Base-by-base conservation (phyloP, 1,284 basidiomycete species). In the Melanopsichium pennsylvanicum region DNA sequence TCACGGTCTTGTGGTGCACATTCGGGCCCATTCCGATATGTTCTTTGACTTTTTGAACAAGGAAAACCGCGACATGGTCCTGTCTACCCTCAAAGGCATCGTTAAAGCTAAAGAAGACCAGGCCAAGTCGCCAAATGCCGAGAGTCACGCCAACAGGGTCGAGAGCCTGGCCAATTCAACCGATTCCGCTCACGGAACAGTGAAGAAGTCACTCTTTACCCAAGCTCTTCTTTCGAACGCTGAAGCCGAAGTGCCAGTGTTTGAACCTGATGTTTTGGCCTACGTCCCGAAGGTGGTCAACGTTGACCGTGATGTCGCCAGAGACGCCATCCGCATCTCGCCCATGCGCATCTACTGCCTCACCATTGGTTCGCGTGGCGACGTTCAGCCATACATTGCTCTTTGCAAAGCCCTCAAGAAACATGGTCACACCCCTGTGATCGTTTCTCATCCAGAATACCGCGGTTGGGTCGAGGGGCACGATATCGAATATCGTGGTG, bases 371-470 rank as follows among this genome's bases (percentile, higher is more conserved):
- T 84, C 84, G 31, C 81, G 85, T 22, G 85, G 85, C 3, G 85
- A 86, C 57, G 84, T 86, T 25, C 85, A 86, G 70, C 85, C 85
- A 18, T 86, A 85, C 70, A 85, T 86, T 55, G 84, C 85, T 2
- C 77, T 86, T 27, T 84, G 82, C 83, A 82, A 82, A 82, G 66
- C 84, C 10, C 63, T 78, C 35, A 67, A 75, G 51, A 36, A 54
- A 45, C 55, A 87, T 57, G 86, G 86, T 0, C 87, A 88, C 69
- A 79, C 78, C n/a, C 83, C 84, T 16, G 85, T 84, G 7, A 87
- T 88, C 43, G 86, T 87, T 7, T 88, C 87, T 12, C 87, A 88
- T 78, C 83, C 84, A 57, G 87, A 88, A 74, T 88, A 88, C 76
- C 85, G 86, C 72, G 73, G 72, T 4, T 88, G 86, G 86, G 82